These are phyloP conservation scores for Beauveria sp. DNA, from an alignment of 2,329 filamentous ascomycete genomes.

Conservation along the genomic window DNA sequence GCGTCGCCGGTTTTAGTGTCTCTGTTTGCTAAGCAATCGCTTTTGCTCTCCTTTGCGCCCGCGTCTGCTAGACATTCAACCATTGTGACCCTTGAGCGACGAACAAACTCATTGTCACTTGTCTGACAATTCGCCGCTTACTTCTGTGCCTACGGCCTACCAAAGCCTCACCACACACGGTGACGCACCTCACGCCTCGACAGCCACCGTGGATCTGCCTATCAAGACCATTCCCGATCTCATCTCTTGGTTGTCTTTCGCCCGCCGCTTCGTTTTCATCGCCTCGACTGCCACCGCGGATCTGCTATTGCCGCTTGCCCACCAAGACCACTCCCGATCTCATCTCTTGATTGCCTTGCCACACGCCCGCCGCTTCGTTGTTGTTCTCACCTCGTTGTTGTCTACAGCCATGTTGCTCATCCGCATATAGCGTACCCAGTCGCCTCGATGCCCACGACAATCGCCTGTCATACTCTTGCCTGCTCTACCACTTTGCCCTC, in stretches of 20 bases:
- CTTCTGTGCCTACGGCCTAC: no score
- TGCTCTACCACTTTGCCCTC: neutral
- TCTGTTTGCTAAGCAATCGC: neutral
- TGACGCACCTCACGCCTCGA: neutral
- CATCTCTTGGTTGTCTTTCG: no score
- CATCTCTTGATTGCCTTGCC: neutral
- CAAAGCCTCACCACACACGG: neutral
- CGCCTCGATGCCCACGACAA: conserved; percentile 2
- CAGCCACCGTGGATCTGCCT: no score
- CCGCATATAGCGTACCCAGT: neutral
- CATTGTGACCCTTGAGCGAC: conserved; percentile 7
- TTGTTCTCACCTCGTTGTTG: neutral
- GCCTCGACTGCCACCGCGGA: neutral
- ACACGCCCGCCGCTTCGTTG: no score
- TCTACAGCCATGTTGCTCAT: conserved; percentile 4
- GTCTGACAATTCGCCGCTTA: neutral
- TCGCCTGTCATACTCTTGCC: neutral
- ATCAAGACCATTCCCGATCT: no score
- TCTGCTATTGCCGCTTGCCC: neutral
- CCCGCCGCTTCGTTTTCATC: no score
- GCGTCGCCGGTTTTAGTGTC: neutral
- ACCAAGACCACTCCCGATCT: neutral
- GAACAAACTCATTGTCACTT: neutral
- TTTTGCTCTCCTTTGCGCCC: neutral
- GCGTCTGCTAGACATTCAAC: neutral